A percentile compares a stretch with the other conserved stretches of the same genome.
These are phyloP conservation scores for Cryptosporidium sp. DNA, from an alignment of 169 alveolate species.

Conservation along the genomic window DNA sequence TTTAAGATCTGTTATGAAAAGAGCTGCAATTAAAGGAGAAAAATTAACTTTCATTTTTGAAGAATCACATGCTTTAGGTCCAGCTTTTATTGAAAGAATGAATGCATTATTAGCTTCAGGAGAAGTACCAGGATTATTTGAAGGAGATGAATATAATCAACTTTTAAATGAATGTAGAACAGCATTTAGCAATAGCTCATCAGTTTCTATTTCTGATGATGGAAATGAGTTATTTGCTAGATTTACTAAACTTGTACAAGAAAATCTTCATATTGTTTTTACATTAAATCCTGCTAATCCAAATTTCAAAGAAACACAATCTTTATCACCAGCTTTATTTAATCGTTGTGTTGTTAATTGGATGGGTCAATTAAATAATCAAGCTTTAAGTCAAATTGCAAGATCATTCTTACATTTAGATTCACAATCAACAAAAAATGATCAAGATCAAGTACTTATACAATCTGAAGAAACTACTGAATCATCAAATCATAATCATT, in stretches of 20 bases:
- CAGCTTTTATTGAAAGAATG: constrained; percentile 98
- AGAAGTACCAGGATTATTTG: constrained; percentile 98
- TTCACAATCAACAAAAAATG: neutral
- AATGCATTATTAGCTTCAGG: constrained; percentile 99
- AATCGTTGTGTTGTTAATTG: constrained; percentile 98
- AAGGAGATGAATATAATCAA: constrained; percentile 96
- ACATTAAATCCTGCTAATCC: constrained; percentile 99
- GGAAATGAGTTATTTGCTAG: constrained; percentile 95
- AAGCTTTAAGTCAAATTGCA: constrained; percentile 95
- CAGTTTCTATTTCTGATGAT: constrained; percentile 88
- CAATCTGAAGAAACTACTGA: too few relatives aligned
- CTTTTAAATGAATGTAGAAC: constrained; percentile 92
- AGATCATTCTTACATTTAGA: constrained; percentile 84
- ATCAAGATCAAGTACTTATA: too few relatives aligned
- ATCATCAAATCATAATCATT: too few relatives aligned
- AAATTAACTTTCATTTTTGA: constrained; percentile 97
- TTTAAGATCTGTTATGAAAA: constrained; percentile 94
- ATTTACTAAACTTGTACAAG: constrained; percentile 94
- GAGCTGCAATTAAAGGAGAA: constrained; percentile 97
- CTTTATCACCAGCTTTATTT: constrained; percentile 97
- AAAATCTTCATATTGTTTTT: constrained; percentile 97
- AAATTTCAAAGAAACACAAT: constrained; percentile 96
- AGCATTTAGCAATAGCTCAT: constrained; percentile 81
- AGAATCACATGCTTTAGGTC: constrained; percentile 96
- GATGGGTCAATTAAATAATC: constrained; percentile 98